Percentiles rank a stretch among this genome's conserved stretches.
These are phyloP conservation scores for Thalassiosira hispida DNA, from an alignment of 352 stramenopile genomes.

Conservation along the genomic window DNA sequence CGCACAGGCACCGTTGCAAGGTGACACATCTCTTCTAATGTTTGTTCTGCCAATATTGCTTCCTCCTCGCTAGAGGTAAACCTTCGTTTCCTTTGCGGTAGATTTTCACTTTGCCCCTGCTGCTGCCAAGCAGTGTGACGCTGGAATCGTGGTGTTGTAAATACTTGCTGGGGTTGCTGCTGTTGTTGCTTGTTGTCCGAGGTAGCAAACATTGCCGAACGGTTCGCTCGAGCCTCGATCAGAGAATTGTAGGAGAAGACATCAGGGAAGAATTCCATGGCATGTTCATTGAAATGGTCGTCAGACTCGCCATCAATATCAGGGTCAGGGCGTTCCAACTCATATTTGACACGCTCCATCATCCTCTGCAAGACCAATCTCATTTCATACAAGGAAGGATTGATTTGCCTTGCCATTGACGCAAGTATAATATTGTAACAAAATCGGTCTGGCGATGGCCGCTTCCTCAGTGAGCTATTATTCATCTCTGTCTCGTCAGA, in stretches of 20 bases:
- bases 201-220: slow-evolving; percentile 49
- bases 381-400: slow-evolving; percentile 61
- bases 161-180: background rate
- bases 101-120: slow-evolving; percentile 17
- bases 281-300: slow-evolving; percentile 20
- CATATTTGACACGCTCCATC: slow-evolving; percentile 59
- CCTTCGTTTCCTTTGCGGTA: slow-evolving; percentile 10
- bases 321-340: slow-evolving; percentile 30
- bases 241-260: slow-evolving; percentile 55
- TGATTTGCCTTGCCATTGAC: slow-evolving; percentile 51
- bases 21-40: slow-evolving; percentile 46
- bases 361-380: slow-evolving; percentile 52
- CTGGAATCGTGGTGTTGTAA: background rate
- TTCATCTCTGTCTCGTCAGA: background rate
- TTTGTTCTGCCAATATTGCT: slow-evolving; percentile 50
- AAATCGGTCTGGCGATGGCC: slow-evolving; percentile 45
- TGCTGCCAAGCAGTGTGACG: slow-evolving; percentile 14
- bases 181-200: slow-evolving; percentile 7
- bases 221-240: slow-evolving; percentile 55
- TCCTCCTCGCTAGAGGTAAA: slow-evolving; percentile 56
- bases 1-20: slow-evolving; percentile 32
- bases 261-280: slow-evolving; percentile 51
- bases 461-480: slow-evolving; percentile 19
- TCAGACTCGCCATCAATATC: background rate
- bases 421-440: slow-evolving; percentile 60